These are phyloP conservation scores for Blepharisma stoltei DNA, from an alignment of 73 alveolate genomes.

Conservation along the genomic window DNA sequence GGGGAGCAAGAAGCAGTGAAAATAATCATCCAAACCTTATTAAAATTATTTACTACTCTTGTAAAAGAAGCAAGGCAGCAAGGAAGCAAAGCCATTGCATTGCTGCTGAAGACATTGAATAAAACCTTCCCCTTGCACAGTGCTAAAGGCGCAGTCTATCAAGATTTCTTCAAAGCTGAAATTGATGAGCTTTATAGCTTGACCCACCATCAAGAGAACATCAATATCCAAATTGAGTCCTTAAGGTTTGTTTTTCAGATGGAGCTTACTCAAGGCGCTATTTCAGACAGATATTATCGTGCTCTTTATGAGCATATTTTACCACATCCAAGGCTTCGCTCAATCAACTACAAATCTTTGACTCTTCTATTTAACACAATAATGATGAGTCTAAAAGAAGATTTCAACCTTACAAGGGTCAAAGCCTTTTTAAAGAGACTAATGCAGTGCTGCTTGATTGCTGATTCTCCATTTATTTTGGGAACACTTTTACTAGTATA, in stretches of 20 bases:
- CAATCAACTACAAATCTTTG: conserved; percentile 50
- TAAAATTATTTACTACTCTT: neutral
- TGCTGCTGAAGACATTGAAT: neutral
- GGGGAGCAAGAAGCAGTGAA: neutral
- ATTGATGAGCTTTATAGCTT: conserved; percentile 63
- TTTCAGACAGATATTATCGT: conserved; percentile 79
- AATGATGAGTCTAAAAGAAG: conserved; percentile 70
- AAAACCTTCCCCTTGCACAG: conserved; percentile 22
- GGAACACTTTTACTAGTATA: conserved; percentile 73
- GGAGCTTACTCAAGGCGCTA: conserved; percentile 60
- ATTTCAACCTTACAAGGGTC: conserved; percentile 64
- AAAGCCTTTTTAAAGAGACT: conserved; percentile 81
- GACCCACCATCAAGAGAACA: conserved; percentile 62
- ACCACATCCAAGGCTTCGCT: neutral
- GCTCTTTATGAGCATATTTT: conserved; percentile 75
- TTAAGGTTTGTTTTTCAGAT: conserved; percentile 71
- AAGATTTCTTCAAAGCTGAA: conserved; percentile 65
- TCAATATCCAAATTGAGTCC: conserved; percentile 71
- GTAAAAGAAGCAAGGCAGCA: conserved; percentile 20
- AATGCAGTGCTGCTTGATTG: conserved; percentile 64
- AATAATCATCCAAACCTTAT: neutral
- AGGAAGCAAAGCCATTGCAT: conserved; percentile 13
- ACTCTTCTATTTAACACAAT: conserved; percentile 60
- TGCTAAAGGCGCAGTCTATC: conserved; percentile 44
- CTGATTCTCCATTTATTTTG: conserved; percentile 77